Percentiles rank a stretch among this genome's conserved stretches.
Evolutionary conservation across 1,284 basidiomycete genomes (phyloP).

Genomic region (Irpex rosettiformis): DNA sequence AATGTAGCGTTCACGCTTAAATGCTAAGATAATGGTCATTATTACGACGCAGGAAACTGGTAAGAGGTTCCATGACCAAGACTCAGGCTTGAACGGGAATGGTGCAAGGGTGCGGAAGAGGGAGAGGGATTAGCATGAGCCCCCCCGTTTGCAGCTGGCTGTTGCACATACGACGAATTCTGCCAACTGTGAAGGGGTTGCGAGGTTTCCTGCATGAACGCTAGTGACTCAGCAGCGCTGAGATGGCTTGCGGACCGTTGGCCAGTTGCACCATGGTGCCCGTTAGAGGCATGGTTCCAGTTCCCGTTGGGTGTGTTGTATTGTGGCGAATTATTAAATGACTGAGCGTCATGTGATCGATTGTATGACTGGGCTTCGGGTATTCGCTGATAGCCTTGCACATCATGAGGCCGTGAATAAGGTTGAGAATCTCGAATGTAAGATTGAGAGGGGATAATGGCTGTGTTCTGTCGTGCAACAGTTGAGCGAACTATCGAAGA

Average conservation of each 20-base stretch:
- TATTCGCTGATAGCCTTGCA: neutral
- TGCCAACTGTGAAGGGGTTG: neutral
- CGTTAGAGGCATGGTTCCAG: neutral
- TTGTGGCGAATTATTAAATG: neutral
- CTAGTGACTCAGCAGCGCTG: slow-evolving; percentile 14
- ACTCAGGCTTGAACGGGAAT: neutral
- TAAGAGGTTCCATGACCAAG: neutral
- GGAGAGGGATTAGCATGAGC: neutral
- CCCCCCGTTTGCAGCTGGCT: neutral
- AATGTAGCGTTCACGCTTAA: neutral
- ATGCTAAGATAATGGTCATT: neutral
- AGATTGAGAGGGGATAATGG: neutral
- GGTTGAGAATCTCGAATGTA: neutral
- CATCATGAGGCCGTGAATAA: neutral
- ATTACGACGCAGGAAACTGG: slow-evolving; percentile 8
- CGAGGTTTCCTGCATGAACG: slow-evolving; percentile 10
- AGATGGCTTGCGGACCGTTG: slow-evolving; percentile 6
- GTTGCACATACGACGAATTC: neutral
- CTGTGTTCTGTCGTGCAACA: neutral
- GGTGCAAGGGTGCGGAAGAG: neutral
- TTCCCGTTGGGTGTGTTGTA: neutral
- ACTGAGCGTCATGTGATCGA: neutral
- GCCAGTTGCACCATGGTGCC: neutral
- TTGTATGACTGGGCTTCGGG: neutral
- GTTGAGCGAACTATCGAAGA: neutral